phyloP scores from a whole-genome alignment of 2,329 filamentous ascomycete genomes.

The Aspergillus sp. region DNA sequence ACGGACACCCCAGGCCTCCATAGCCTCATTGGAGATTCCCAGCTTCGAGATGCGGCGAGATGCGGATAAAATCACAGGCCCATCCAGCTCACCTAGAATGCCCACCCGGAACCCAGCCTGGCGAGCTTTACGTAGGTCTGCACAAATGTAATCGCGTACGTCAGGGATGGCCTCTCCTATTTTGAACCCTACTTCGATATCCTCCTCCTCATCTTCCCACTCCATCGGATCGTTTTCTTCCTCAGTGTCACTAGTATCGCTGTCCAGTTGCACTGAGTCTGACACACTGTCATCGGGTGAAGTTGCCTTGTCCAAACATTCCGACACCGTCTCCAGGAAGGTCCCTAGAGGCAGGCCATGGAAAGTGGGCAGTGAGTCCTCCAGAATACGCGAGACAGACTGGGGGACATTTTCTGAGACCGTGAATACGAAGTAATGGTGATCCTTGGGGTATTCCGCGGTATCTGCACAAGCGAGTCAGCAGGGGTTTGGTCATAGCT shows the following conservation, averaged over 20 bases:
- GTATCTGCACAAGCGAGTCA: conserved; percentile 47
- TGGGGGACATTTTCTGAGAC: conserved; percentile 42
- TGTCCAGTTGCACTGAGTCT: conserved; percentile 10
- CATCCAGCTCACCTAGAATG: conserved; percentile 54
- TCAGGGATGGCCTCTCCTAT: neutral
- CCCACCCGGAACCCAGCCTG: conserved; percentile 70
- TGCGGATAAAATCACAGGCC: conserved; percentile 60
- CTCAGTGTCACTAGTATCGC: conserved; percentile 22
- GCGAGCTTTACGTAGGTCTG: conserved; percentile 63
- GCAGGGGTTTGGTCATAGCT: neutral
- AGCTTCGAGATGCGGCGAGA: conserved; percentile 70
- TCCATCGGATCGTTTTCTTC: conserved; percentile 37
- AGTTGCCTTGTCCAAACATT: conserved; percentile 11
- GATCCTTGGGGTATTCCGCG: conserved; percentile 58
- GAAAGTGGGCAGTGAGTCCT: conserved; percentile 45
- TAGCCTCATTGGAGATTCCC: conserved; percentile 69
- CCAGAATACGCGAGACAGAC: conserved; percentile 35
- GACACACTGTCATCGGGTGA: conserved; percentile 5
- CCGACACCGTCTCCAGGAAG: conserved; percentile 31
- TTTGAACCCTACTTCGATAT: neutral
- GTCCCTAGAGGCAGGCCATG: conserved; percentile 48
- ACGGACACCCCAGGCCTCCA: conserved; percentile 74
- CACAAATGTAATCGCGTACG: conserved; percentile 42
- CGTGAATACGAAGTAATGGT: conserved; percentile 59
- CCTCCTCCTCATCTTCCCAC: conserved; percentile 24